Base-by-base conservation (phyloP, 345 rosid species). In the Melastoma malabathricum region DNA sequence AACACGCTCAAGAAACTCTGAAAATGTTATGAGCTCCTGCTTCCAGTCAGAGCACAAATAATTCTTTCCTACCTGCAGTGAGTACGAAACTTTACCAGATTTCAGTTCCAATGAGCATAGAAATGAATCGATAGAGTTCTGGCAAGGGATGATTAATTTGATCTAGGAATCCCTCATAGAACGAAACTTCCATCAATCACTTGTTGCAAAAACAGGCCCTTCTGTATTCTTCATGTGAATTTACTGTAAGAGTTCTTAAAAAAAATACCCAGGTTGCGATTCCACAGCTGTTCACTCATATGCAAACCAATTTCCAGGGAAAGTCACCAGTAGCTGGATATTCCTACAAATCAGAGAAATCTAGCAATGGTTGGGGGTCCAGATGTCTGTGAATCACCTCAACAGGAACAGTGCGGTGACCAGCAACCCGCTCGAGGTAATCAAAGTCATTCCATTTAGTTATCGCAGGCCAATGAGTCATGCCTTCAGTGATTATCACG, bases 401-500 rank as follows among this genome's bases (percentile, higher is more conserved):
- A 51, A 92, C 96, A 18, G 96, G 98, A 47, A 92, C 88, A 4
- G 96, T 92, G 16, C 96, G 83, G 45, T 80, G 75, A 63, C 95
- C 98, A 55, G 95, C 98, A 59, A 82, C 79, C 50, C 53, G 51
- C 46, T 56, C 75, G 46, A 92, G 77, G 61, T 92, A 92, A 58
- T 77, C 82, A 72, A 87, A 56, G 66, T 84, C 77, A 57, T 87
- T 82, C 98, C 98, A 92, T 78, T 72, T 92, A 39, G 66, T 62
- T 65, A 66, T 72, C 64, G 98, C 97, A 48, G 98, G 93, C 96
- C 98, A 92, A 59, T 92, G 93, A 57, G 76, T 81, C 95, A 92
- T 92, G 59, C 80, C 72, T 58, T 87, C 87, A 49, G 78, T 84
- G 66, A 87, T 75, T 56, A 87, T 68, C 66, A 92, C 93, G 5